A percentile compares a stretch with the other conserved stretches of the same genome.
These are phyloP conservation scores for Canavalia gladiata DNA, from an alignment of 306 rosid species.

Conservation along the genomic window DNA sequence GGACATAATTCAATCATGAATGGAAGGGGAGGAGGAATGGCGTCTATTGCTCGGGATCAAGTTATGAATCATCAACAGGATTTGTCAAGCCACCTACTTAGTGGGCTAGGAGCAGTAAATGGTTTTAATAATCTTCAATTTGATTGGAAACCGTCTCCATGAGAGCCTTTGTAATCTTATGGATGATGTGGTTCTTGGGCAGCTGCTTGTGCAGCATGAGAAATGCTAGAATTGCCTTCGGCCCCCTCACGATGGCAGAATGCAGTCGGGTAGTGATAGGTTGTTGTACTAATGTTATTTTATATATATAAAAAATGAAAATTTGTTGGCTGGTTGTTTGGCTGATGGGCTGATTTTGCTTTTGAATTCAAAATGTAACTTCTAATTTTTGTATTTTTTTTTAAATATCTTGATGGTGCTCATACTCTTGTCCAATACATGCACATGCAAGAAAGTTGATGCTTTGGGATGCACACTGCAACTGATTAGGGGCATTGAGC, in stretches of 20 bases:
- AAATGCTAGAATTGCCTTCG: constrained; percentile 62
- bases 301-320: constrained; percentile 68
- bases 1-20: constrained; percentile 84
- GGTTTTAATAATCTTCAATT: constrained; percentile 86
- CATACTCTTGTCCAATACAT: constrained; percentile 7
- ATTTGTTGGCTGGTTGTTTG: constrained; percentile 79
- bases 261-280: constrained; percentile 59
- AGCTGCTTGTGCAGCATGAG: constrained; percentile 75
- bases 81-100: constrained; percentile 84
- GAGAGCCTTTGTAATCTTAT: constrained; percentile 52
- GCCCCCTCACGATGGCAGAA: constrained; percentile 59
- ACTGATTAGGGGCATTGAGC: constrained; percentile 9
- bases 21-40: constrained; percentile 82
- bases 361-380: constrained; percentile 61
- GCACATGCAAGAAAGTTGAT: constrained; percentile 28
- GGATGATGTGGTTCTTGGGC: constrained; percentile 47
- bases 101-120: constrained; percentile 89
- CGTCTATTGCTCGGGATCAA: constrained; percentile 79
- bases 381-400: constrained; percentile 42
- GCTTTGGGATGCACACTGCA: constrained; percentile 30
- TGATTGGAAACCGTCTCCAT: constrained; percentile 87
- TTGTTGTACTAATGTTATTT: constrained; percentile 70
- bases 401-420: constrained; percentile 31
- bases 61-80: constrained; percentile 89
- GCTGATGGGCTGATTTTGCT: constrained; percentile 67